A percentile compares a stretch with the other conserved stretches of the same genome.
phyloP scores from a whole-genome alignment of 345 rosid genomes.

The Excoecaria agallocha region DNA sequence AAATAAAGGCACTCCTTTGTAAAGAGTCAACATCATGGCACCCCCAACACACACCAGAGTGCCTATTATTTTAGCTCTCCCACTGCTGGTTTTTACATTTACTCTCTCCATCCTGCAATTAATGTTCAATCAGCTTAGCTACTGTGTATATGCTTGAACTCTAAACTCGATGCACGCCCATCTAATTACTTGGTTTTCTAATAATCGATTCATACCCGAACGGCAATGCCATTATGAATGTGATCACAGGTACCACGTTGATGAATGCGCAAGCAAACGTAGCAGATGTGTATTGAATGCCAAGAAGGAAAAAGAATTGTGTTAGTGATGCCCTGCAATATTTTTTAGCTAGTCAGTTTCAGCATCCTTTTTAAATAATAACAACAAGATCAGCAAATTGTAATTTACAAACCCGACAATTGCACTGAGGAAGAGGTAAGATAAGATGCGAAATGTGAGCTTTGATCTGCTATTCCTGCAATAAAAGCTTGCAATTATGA shows the following conservation, averaged over 20 bases:
- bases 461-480: conserved; percentile 58
- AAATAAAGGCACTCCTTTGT: conserved; percentile 49
- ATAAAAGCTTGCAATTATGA: not conserved
- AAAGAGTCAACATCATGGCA: conserved; percentile 48
- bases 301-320: conserved; percentile 57
- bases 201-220: conserved; percentile 39
- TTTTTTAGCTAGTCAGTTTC: not conserved
- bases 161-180: no score
- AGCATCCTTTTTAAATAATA: no score
- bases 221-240: conserved; percentile 59
- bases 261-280: conserved; percentile 60
- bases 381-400: no score
- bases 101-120: conserved; percentile 49
- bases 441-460: conserved; percentile 44
- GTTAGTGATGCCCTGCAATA: conserved; percentile 53
- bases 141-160: not conserved
- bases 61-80: conserved; percentile 44
- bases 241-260: conserved; percentile 63
- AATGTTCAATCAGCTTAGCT: not conserved
- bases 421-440: conserved; percentile 61
- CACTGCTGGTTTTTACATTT: conserved; percentile 35
- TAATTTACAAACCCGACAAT: conserved; percentile 55
- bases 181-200: not conserved
- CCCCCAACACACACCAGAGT: conserved; percentile 55
- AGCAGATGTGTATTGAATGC: conserved; percentile 63